Conservation (phyloP, 345 rosid species). For the Brassica carinata region DNA sequence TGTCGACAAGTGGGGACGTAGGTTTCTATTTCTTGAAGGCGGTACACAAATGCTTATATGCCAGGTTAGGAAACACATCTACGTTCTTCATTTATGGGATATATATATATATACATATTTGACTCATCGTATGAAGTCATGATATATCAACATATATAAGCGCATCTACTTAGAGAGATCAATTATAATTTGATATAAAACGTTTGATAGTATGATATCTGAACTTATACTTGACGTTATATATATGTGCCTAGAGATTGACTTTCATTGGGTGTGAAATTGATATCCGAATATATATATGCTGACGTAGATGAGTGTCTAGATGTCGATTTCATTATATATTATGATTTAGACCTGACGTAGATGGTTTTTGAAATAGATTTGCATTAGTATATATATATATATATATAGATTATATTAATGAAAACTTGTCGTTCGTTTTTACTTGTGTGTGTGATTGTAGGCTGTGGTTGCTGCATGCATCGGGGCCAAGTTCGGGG, state of each 20-base stretch:
- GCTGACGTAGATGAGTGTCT: neutral
- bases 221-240: neutral
- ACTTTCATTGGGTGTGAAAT: neutral
- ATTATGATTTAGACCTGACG: neutral
- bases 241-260: neutral
- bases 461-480: constrained; percentile 47
- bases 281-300: neutral
- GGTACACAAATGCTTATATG: constrained; percentile 47
- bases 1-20: constrained; percentile 45
- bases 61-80: constrained; percentile 26
- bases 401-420: neutral
- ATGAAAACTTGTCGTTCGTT: neutral
- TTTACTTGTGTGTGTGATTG: neutral
- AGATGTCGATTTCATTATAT: neutral
- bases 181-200: neutral
- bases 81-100: neutral
- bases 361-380: neutral
- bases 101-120: neutral
- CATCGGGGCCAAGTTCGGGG: constrained; percentile 43
- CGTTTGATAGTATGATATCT: neutral
- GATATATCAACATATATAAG: neutral
- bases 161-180: neutral
- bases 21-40: constrained; percentile 46
- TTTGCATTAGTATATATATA: neutral
- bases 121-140: neutral